Conservation (phyloP, 2,329 filamentous ascomycete genomes). For the Pseudogymnoascus sp. region DNA sequence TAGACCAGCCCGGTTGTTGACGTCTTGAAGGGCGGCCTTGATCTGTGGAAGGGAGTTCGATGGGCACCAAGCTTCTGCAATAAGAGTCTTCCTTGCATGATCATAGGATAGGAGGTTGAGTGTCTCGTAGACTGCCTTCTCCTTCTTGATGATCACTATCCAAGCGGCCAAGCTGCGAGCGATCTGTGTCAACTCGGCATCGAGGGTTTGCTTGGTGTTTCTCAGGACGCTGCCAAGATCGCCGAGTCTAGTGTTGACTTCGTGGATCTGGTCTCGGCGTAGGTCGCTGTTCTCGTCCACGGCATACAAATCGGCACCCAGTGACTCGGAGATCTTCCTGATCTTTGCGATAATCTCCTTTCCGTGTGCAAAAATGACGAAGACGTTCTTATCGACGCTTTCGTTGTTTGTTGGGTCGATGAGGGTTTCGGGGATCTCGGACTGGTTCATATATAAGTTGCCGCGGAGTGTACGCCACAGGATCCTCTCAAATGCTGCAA, state of each 20-base stretch:
- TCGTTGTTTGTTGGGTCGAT: conserved; percentile 90
- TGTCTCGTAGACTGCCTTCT: conserved; percentile 94
- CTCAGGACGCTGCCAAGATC: conserved; percentile 87
- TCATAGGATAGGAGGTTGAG: conserved; percentile 97
- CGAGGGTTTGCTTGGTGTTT: conserved; percentile 90
- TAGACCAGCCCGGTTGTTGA: conserved; percentile 89
- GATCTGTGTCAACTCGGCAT: conserved; percentile 89
- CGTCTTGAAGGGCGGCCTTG: conserved; percentile 88
- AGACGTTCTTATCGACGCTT: conserved; percentile 91
- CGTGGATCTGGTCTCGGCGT: conserved; percentile 89
- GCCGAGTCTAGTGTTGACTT: conserved; percentile 87
- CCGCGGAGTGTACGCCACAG: conserved; percentile 94
- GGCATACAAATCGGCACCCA: conserved; percentile 90
- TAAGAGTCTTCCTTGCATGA: conserved; percentile 86
- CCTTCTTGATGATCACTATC: conserved; percentile 97
- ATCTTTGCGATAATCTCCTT: conserved; percentile 99
- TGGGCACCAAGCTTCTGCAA: conserved; percentile 95
- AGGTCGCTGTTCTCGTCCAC: conserved; percentile 97
- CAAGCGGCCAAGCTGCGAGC: conserved; percentile 86
- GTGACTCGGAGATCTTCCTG: conserved; percentile 94
- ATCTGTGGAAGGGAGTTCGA: conserved; percentile 84
- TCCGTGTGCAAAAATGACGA: conserved; percentile 97
- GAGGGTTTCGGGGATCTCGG: conserved; percentile 89
- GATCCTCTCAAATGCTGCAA: conserved; percentile 93
- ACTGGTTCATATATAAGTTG: conserved; percentile 99